A percentile compares a stretch with the other conserved stretches of the same genome.
Conservation (phyloP, 352 stramenopile species). For the Globisporangium nodosum region DNA sequence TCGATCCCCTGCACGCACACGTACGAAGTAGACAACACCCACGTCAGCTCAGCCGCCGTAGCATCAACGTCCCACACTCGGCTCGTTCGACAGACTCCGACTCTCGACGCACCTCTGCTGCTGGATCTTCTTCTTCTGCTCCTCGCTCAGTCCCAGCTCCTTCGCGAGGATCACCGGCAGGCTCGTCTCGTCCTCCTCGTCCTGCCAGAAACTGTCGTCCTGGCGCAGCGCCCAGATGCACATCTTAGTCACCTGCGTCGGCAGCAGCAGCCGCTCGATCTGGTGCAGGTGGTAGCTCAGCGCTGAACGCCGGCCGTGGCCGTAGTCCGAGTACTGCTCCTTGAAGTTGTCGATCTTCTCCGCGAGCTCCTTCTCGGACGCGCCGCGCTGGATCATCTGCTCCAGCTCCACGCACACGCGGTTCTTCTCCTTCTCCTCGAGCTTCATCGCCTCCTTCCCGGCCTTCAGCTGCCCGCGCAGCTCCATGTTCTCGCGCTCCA, state of each 20-base stretch:
- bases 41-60: neutral
- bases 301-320: conserved; percentile 82
- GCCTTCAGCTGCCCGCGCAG: conserved; percentile 87
- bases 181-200: conserved; percentile 85
- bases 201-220: conserved; percentile 87
- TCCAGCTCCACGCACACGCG: conserved; percentile 78
- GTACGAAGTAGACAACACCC: conserved; percentile 7
- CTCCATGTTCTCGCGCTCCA: conserved; percentile 91
- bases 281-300: conserved; percentile 91
- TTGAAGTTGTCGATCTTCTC: conserved; percentile 95
- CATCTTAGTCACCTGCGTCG: conserved; percentile 93
- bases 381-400: conserved; percentile 74
- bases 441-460: conserved; percentile 82
- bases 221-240: conserved; percentile 90
- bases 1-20: conserved; percentile 24
- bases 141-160: conserved; percentile 85
- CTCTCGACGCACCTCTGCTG: conserved; percentile 65
- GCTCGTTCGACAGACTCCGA: neutral
- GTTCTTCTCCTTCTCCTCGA: conserved; percentile 84
- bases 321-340: conserved; percentile 91
- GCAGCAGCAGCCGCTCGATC: conserved; percentile 91
- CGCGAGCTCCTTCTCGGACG: conserved; percentile 85
- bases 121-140: conserved; percentile 92
- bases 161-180: conserved; percentile 88
- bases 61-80: neutral